Evolutionary conservation across 2,329 filamentous ascomycete species (phyloP), one percentile per base, ranked within the genome.

Genomic region (Xylaria sp.): DNA sequence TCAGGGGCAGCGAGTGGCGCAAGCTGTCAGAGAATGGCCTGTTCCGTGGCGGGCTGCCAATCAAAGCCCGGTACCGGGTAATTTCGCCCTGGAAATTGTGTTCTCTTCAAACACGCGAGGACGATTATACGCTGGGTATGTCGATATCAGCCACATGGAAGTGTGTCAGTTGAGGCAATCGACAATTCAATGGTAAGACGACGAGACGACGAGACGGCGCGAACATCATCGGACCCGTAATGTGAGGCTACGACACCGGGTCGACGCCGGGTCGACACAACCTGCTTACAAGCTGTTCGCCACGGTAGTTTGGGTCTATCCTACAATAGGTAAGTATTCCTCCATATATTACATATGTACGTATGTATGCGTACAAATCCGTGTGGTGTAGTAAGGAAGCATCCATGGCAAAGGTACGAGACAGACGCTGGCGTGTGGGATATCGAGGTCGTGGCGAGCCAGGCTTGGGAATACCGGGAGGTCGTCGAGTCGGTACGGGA

Each of bases 51-150:
- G 53, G 31, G 59, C 62, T 59, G 42, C 50, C 47, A 59, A 59
- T 59, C 15, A n/a, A 29, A 33, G 49, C 42, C 20, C 36, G 31
- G 42, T 6, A 45, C 42, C 57, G 57, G 63, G 58, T 53, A 27
- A 39, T 42, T 45, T 45, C 58, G 53, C 36, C 29, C 22, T 13
- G 25, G 51, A 51, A 36, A 64, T 64, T 50, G 61, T 49, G 61
- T 56, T 45, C 10, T 64, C n/a, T 22, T 57, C 61, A 64, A 67
- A 67, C 65, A 25, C 31, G 56, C 33, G 13, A 55, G n/a, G 13
- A 55, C 27, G 42, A 25, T 45, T 45, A 25, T 45, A 22, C 42
- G 9, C 42, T 20, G 25, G 42, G 42, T 45, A 25, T 45, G 22
- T 22, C 27, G 1, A 51, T 51, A 31, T 20, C 49, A 22, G 17